A percentile compares a stretch with the other conserved stretches of the same genome.
phyloP scores from a whole-genome alignment of 306 rosid species.

The Erythrophleum fordii region DNA sequence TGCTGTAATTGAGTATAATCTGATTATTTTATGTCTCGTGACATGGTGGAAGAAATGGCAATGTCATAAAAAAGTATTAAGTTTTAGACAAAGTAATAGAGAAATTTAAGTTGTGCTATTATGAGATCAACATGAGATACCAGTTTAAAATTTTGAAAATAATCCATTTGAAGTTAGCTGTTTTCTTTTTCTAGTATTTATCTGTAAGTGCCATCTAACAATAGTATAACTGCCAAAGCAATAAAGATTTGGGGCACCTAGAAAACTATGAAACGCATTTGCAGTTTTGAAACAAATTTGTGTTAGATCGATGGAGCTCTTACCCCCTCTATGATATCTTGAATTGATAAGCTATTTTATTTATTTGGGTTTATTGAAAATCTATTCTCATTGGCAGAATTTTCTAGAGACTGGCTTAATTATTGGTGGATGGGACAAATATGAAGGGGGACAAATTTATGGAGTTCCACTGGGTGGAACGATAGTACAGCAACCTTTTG shows the following conservation, averaged over 20 bases:
- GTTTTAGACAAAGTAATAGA: not conserved
- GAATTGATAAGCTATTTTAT: not conserved
- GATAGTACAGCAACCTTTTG: constrained; percentile 80
- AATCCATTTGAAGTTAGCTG: not conserved
- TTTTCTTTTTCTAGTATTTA: not conserved
- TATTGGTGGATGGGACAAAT: constrained; percentile 97
- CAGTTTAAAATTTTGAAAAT: constrained; percentile 1
- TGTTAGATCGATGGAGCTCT: constrained; percentile 16
- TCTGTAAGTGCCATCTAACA: not conserved
- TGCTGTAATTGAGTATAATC: not conserved
- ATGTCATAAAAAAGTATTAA: not conserved
- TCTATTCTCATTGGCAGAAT: constrained; percentile 61
- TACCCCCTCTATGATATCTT: not conserved
- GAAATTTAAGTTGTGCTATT: not conserved
- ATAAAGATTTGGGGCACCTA: not conserved
- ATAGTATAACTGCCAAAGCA: not conserved
- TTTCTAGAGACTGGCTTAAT: constrained; percentile 84
- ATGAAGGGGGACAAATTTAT: constrained; percentile 90
- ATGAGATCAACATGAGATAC: not conserved
- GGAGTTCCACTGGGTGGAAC: constrained; percentile 97
- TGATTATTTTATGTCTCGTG: not conserved
- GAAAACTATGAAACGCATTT: not conserved
- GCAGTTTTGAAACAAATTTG: not conserved
- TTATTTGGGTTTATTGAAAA: constrained; percentile 31
- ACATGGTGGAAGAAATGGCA: not conserved